Percentiles rank a stretch among this genome's conserved stretches.
Conservation (phyloP, 176 grass and related monocot species). For the Alopecurus myosuroides region DNA sequence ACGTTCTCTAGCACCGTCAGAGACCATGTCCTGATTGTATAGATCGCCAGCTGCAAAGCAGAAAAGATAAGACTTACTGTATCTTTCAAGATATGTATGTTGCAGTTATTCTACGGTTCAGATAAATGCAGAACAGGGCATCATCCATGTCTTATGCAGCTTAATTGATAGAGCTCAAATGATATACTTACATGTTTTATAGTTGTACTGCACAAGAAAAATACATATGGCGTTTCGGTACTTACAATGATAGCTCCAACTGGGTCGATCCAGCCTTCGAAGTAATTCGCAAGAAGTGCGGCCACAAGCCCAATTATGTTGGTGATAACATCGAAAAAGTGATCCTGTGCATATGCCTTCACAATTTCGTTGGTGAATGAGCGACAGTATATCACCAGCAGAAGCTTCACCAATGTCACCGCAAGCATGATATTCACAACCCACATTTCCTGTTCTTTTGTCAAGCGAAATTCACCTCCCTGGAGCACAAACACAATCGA, state of each 20-base stretch:
- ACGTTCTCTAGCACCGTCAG: conserved; percentile 78
- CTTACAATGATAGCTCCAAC: conserved; percentile 74
- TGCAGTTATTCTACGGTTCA: background rate
- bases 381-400: conserved; percentile 49
- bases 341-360: conserved; percentile 71
- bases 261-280: conserved; percentile 49
- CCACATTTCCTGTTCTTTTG: conserved; percentile 65
- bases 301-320: conserved; percentile 60
- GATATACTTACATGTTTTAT: background rate
- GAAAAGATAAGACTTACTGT: background rate
- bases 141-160: background rate
- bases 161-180: background rate
- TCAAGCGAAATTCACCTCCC: conserved; percentile 59
- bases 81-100: background rate
- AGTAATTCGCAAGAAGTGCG: conserved; percentile 57
- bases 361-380: conserved; percentile 72
- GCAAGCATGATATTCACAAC: conserved; percentile 58
- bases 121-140: background rate
- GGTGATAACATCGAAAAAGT: conserved; percentile 73
- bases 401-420: conserved; percentile 67
- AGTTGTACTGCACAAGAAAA: background rate
- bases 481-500: background rate
- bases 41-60: conserved; percentile 49
- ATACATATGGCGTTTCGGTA: background rate
- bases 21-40: conserved; percentile 72